A percentile compares a stretch with the other conserved stretches of the same genome.
Conservation (phyloP, 2,329 filamentous ascomycete genomes). For the Spiromastix sp. region DNA sequence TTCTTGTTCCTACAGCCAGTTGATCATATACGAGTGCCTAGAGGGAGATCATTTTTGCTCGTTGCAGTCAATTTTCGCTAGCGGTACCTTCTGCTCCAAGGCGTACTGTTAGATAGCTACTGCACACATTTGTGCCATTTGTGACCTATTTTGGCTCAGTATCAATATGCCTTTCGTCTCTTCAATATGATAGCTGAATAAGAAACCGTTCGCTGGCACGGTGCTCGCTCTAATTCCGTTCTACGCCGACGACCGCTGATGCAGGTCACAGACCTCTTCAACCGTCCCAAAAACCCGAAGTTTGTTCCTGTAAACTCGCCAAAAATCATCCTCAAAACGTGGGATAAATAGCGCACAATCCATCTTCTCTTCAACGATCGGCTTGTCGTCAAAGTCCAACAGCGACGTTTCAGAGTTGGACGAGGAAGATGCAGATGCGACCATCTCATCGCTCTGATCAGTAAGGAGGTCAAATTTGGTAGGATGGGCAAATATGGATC, state of each 20-base stretch:
- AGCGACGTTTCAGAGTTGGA: conserved; percentile 6
- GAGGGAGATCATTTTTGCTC: conserved; percentile 43
- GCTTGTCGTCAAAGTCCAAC: conserved; percentile 4
- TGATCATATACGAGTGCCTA: conserved; percentile 92
- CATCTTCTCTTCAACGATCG: conserved; percentile 13
- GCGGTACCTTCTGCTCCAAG: conserved; percentile 76
- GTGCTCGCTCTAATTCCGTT: no score
- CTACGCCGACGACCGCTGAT: conserved; percentile 9
- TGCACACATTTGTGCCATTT: conserved; percentile 79
- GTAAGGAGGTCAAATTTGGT: conserved; percentile 21
- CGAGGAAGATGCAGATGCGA: neutral
- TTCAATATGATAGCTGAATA: no score
- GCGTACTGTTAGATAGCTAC: conserved; percentile 95
- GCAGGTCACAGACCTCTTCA: conserved; percentile 36
- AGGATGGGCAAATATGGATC: conserved; percentile 18
- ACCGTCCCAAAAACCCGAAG: conserved; percentile 50
- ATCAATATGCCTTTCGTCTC: no score
- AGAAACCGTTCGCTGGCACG: no score
- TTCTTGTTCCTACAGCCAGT: conserved; percentile 57
- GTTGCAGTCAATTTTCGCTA: conserved; percentile 95
- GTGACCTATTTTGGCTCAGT: no score
- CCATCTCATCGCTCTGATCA: conserved; percentile 12
- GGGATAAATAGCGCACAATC: conserved; percentile 41
- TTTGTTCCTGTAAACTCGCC: conserved; percentile 49
- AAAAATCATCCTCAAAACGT: conserved; percentile 42